These are phyloP conservation scores for Coelastrella sp. DNA, from an alignment of 139 green algal genomes.

Conservation along the genomic window DNA sequence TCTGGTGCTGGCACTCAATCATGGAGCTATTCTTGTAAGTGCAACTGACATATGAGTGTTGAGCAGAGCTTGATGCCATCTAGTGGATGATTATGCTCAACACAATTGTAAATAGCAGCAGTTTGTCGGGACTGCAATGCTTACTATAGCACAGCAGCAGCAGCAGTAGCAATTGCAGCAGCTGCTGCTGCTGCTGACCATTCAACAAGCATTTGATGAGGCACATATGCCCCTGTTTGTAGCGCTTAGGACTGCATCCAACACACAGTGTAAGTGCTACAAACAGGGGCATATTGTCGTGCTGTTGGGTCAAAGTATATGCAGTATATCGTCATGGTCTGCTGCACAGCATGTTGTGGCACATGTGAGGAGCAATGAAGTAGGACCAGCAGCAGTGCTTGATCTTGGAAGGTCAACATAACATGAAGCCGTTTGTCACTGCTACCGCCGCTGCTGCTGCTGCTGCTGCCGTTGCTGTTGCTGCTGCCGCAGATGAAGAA, in stretches of 20 bases:
- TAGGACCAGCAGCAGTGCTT: not conserved
- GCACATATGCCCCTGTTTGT: not conserved
- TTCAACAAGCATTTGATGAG: too few relatives aligned
- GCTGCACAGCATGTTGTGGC: too few relatives aligned
- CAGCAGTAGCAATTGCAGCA: too few relatives aligned
- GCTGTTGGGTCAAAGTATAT: not conserved
- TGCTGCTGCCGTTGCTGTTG: not conserved
- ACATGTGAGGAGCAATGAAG: too few relatives aligned
- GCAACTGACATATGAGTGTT: not conserved
- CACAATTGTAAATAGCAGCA: too few relatives aligned
- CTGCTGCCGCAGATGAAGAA: constrained; percentile 13
- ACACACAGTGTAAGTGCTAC: too few relatives aligned
- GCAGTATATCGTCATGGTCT: too few relatives aligned
- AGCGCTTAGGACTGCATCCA: not conserved
- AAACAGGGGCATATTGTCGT: not conserved
- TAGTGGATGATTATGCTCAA: not conserved
- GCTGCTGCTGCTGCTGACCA: too few relatives aligned
- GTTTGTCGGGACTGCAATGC: too few relatives aligned
- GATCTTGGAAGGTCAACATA: not conserved
- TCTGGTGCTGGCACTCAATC: constrained; percentile 12
- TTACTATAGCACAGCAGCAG: too few relatives aligned
- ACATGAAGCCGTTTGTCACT: not conserved
- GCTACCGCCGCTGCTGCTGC: not conserved
- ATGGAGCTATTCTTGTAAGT: constrained; percentile 4
- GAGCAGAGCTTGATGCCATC: not conserved